Evolutionary conservation across 208 protist species (phyloP), one percentile per base, ranked within the genome.

Genomic region (Trypanosomatidae sp.): DNA sequence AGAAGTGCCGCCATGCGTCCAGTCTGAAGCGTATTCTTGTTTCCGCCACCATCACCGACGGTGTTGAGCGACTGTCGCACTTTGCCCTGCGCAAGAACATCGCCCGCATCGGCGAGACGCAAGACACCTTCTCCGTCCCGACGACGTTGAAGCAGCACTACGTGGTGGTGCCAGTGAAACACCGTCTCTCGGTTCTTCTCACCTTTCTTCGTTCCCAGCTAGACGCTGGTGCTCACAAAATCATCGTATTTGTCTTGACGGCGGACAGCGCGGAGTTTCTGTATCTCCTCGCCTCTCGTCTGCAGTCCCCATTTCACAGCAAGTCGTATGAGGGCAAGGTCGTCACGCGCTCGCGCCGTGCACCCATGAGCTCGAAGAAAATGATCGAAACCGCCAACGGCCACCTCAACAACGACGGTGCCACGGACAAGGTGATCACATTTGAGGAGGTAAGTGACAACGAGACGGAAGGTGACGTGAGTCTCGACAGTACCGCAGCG

Each of bases 231-330:
- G 91, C 92, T 19, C 76, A 84, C n/a, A 94, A 97, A 73, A 87
- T 99, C 13, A 98, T 99, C 66, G 97, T 99, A 47, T 99, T 99
- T 81, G 90, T 99, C 39, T 98, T 94, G n/a, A 98, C 95, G 6
- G 98, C 97, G 62, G 98, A 98, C 65, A 91, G 87, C n/a, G 90
- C 99, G 3, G 98, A 99, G 84, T 99, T 98, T 84, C 92, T 99
- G 73, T 97, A 95, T 69, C 96, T 99, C 66, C 87, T 99, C 33
- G 80, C 99, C 30, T 89, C 84, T 19, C 87, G 87, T 0, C 78
- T 96, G 28, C 74, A 85, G 56, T 88, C 82, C 5, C 92, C 92
- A 36, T 96, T 91, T 72, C 77, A 76, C 59, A 81, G 74, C 33
- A 67, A 50, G 60, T 77, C 71, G 47, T 74, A 77, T 28, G 74